Conservation (phyloP, 192 early-diverging fungal genomes). For the Obelidium mucronatum region DNA sequence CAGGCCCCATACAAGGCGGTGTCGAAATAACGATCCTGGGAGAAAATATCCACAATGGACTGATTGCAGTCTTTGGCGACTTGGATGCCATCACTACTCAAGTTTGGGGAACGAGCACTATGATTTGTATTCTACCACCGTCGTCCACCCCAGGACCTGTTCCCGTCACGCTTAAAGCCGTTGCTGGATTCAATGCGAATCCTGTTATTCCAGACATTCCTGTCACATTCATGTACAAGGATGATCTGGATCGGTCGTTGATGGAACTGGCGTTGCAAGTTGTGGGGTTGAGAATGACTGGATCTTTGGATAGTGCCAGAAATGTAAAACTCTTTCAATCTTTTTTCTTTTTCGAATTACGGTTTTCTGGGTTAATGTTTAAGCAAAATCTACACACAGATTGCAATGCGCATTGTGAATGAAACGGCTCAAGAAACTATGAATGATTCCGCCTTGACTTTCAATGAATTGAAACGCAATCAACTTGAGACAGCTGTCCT, state of each 20-base stretch:
- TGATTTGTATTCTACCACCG: slow-evolving; percentile 88
- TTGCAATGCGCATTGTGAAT: slow-evolving; percentile 74
- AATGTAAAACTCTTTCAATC: slow-evolving; percentile 29
- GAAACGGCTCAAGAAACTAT: slow-evolving; percentile 39
- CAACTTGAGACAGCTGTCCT: slow-evolving; percentile 30
- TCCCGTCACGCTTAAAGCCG: slow-evolving; percentile 52
- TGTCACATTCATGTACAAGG: slow-evolving; percentile 59
- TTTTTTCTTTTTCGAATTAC: background rate
- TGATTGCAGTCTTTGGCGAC: slow-evolving; percentile 83
- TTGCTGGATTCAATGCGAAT: slow-evolving; percentile 22
- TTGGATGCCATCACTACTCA: slow-evolving; percentile 74
- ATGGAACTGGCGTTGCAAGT: slow-evolving; percentile 91
- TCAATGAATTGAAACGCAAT: slow-evolving; percentile 16
- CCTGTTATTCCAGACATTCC: slow-evolving; percentile 18
- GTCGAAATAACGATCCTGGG: slow-evolving; percentile 85
- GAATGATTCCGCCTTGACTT: slow-evolving; percentile 20
- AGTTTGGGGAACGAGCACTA: slow-evolving; percentile 78
- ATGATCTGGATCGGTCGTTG: slow-evolving; percentile 85
- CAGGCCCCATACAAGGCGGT: slow-evolving; percentile 83
- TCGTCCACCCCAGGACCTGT: slow-evolving; percentile 76
- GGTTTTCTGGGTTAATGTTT: background rate
- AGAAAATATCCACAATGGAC: slow-evolving; percentile 77
- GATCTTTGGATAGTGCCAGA: slow-evolving; percentile 78
- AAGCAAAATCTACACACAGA: slow-evolving; percentile 35
- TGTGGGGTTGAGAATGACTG: slow-evolving; percentile 83